phyloP scores from a whole-genome alignment of 148 eudicot genomes.

The Spergularia marina region DNA sequence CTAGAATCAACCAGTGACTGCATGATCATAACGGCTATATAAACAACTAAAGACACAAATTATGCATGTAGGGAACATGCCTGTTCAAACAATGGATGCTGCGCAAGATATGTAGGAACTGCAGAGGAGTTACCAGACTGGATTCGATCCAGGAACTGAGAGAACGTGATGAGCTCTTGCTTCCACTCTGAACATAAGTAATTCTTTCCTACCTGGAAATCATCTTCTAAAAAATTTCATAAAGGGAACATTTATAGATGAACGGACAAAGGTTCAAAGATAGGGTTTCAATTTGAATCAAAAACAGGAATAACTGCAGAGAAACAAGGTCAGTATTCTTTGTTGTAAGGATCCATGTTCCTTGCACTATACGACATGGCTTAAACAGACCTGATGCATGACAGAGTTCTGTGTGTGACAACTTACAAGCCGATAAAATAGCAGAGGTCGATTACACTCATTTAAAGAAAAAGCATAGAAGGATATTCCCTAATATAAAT shows the following conservation, averaged over 20 bases:
- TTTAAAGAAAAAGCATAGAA: too few relatives aligned
- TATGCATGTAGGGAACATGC: constrained; percentile 45
- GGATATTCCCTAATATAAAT: neutral
- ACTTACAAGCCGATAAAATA: neutral
- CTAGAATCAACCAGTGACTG: constrained; percentile 33
- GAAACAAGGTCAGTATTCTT: neutral
- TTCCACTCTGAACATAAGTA: constrained; percentile 91
- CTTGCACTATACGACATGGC: neutral
- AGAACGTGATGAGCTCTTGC: constrained; percentile 87
- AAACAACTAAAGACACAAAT: constrained; percentile 3
- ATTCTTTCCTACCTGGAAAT: constrained; percentile 78
- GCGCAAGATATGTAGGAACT: constrained; percentile 82
- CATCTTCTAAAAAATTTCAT: constrained; percentile 6
- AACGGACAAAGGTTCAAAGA: neutral
- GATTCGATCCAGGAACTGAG: constrained; percentile 83
- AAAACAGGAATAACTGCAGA: neutral
- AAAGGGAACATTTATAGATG: neutral
- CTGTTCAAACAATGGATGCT: constrained; percentile 98
- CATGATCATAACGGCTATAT: constrained; percentile 21
- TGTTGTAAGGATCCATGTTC: neutral
- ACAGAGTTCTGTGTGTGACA: neutral
- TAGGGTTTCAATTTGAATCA: neutral
- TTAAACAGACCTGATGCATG: neutral
- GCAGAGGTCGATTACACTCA: neutral
- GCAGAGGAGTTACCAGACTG: constrained; percentile 48